Conservation (phyloP, 495 filamentous ascomycete species). For the Xylaria grammica region DNA sequence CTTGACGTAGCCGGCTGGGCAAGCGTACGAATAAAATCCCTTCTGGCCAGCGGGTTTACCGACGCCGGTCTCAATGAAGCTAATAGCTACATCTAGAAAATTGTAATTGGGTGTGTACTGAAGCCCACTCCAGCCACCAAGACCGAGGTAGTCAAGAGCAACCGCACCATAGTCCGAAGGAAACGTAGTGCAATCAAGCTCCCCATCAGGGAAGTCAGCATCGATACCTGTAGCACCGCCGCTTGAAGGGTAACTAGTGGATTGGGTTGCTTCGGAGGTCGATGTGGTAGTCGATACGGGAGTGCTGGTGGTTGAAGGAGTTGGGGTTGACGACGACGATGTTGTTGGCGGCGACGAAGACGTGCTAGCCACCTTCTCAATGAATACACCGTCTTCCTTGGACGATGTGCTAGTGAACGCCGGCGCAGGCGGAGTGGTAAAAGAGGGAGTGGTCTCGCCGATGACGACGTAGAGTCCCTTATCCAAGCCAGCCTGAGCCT, state of each 20-base stretch:
- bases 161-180: slow-evolving; percentile 86
- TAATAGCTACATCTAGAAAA: slow-evolving; percentile 41
- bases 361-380: slow-evolving; percentile 36
- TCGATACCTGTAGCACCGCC: slow-evolving; percentile 61
- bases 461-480: slow-evolving; percentile 59
- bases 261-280: slow-evolving; percentile 15
- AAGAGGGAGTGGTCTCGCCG: slow-evolving; percentile 51
- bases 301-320: slow-evolving; percentile 30
- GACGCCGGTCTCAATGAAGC: slow-evolving; percentile 67
- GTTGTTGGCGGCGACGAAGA: slow-evolving; percentile 29
- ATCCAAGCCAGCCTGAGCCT: slow-evolving; percentile 67
- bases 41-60: slow-evolving; percentile 61
- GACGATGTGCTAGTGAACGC: slow-evolving; percentile 35
- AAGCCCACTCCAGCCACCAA: slow-evolving; percentile 82
- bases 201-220: slow-evolving; percentile 76
- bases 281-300: slow-evolving; percentile 28
- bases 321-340: slow-evolving; percentile 26
- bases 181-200: slow-evolving; percentile 72
- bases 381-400: slow-evolving; percentile 37
- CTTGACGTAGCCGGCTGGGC: slow-evolving; percentile 90
- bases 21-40: slow-evolving; percentile 92
- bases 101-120: slow-evolving; percentile 57
- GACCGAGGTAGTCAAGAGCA: slow-evolving; percentile 66
- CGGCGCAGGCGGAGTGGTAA: slow-evolving; percentile 44
- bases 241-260: slow-evolving; percentile 19